phyloP scores from a whole-genome alignment of 306 rosid species.

The Chamaecrista fasciculata region DNA sequence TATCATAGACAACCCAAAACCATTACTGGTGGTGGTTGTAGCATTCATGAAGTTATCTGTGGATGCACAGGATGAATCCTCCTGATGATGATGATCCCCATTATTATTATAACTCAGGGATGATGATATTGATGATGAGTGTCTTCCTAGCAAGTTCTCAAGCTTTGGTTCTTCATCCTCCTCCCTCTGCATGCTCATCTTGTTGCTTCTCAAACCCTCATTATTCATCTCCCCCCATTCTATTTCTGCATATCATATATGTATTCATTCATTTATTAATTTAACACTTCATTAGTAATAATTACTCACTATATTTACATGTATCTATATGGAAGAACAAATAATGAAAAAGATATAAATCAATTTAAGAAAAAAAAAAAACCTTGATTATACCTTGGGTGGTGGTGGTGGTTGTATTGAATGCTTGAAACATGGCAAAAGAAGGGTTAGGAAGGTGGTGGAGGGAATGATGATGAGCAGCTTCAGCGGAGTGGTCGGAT shows the following conservation, averaged over 20 bases:
- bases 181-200: constrained; percentile 49
- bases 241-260: constrained; percentile 18
- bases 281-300: no score
- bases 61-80: constrained; percentile 45
- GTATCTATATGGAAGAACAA: no score
- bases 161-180: constrained; percentile 54
- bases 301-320: no score
- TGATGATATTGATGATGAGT: constrained; percentile 40
- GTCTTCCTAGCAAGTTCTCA: constrained; percentile 82
- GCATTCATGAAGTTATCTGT: no score
- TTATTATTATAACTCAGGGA: constrained; percentile 48
- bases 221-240: constrained; percentile 66
- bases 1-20: constrained; percentile 75
- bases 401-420: constrained; percentile 30
- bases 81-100: not conserved
- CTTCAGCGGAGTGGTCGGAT: constrained; percentile 38
- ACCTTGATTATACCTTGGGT: constrained; percentile 37
- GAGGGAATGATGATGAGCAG: constrained; percentile 55
- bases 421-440: constrained; percentile 57
- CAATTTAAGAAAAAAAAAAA: not conserved
- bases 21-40: constrained; percentile 30
- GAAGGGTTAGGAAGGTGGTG: constrained; percentile 56
- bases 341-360: not conserved
- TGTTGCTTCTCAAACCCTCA: constrained; percentile 33
- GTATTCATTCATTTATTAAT: no score